Conservation (phyloP, 805 yeast species). For the Torulaspora franciscae region DNA sequence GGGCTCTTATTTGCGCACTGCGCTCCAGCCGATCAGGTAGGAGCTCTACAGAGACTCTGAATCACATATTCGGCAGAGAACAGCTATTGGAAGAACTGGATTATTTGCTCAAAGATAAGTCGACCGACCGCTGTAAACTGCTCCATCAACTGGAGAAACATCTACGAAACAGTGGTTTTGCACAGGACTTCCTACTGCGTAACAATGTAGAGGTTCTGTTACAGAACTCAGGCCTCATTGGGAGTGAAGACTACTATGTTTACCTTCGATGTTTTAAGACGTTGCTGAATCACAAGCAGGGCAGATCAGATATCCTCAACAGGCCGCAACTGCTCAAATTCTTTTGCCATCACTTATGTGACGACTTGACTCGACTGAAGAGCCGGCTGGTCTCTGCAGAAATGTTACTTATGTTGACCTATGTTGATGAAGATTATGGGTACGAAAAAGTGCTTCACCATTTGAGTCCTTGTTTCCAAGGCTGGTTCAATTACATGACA, state of each 20-base stretch:
- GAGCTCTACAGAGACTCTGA: slow-evolving; percentile 7
- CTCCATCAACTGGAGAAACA: slow-evolving; percentile 28
- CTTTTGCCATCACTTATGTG: slow-evolving; percentile 18
- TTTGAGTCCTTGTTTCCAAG: slow-evolving; percentile 14
- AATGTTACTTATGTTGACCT: slow-evolving; percentile 26
- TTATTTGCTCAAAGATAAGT: slow-evolving; percentile 2
- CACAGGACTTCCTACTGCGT: slow-evolving; percentile 17
- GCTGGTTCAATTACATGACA: slow-evolving; percentile 7
- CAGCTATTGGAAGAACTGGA: slow-evolving; percentile 8
- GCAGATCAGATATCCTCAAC: slow-evolving; percentile 16
- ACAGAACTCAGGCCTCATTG: slow-evolving; percentile 7
- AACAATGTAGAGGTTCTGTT: slow-evolving; percentile 15
- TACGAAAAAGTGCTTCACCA: slow-evolving; percentile 18
- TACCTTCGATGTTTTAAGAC: slow-evolving; percentile 30
- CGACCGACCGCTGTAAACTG: slow-evolving; percentile 11
- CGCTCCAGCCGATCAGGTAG: slow-evolving; percentile 7
- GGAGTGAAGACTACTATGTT: slow-evolving; percentile 18
- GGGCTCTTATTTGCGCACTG: slow-evolving; percentile 30
- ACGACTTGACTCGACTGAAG: slow-evolving; percentile 14
- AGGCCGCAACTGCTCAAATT: slow-evolving; percentile 13
- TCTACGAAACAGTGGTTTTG: slow-evolving; percentile 22
- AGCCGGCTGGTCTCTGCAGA: slow-evolving; percentile 24
- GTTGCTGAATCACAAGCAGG: slow-evolving; percentile 21
- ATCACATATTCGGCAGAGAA: slow-evolving; percentile 3
- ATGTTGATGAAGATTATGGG: slow-evolving; percentile 26